Evolutionary conservation across 2,329 filamentous ascomycete genomes (phyloP).

Genomic region (Cladosporium sp.): DNA sequence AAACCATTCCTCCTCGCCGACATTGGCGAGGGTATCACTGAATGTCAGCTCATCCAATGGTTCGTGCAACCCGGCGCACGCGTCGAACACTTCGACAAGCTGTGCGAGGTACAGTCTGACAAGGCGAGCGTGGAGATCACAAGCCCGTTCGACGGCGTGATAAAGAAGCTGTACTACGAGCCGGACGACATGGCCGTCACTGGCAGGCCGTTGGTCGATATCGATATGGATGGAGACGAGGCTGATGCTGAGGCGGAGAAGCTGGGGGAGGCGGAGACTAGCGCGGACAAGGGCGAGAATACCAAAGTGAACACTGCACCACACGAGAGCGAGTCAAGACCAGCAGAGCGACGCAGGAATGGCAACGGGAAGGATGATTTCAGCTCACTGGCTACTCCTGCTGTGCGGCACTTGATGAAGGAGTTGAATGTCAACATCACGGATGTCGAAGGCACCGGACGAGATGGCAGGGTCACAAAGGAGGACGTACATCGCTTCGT

Average conservation of each 20-base stretch:
- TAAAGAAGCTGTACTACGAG: constrained; percentile 95
- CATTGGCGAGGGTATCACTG: constrained; percentile 93
- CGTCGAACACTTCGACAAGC: constrained; percentile 95
- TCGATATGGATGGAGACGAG: constrained; percentile 82
- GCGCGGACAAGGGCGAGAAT: constrained; percentile 22
- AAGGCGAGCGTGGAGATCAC: constrained; percentile 84
- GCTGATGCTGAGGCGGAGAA: constrained; percentile 60
- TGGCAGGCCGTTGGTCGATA: constrained; percentile 88
- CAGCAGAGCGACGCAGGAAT: background rate
- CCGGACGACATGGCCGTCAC: constrained; percentile 95
- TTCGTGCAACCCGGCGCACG: constrained; percentile 94
- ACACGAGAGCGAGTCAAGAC: background rate
- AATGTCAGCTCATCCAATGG: constrained; percentile 99
- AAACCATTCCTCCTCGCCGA: constrained; percentile 83
- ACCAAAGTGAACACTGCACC: background rate
- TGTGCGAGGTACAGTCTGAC: constrained; percentile 98
- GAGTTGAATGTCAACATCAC: constrained; percentile 76
- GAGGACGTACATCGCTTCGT: constrained; percentile 72
- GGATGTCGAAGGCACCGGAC: constrained; percentile 81
- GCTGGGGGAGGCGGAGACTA: constrained; percentile 29
- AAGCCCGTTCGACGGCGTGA: constrained; percentile 89
- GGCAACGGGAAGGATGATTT: constrained; percentile 56
- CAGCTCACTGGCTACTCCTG: constrained; percentile 81
- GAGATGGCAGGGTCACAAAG: constrained; percentile 86
- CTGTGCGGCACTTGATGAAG: constrained; percentile 85